Evolutionary conservation across 2,329 filamentous ascomycete species (phyloP).

Genomic region (Tolypocladium ovalisporum): DNA sequence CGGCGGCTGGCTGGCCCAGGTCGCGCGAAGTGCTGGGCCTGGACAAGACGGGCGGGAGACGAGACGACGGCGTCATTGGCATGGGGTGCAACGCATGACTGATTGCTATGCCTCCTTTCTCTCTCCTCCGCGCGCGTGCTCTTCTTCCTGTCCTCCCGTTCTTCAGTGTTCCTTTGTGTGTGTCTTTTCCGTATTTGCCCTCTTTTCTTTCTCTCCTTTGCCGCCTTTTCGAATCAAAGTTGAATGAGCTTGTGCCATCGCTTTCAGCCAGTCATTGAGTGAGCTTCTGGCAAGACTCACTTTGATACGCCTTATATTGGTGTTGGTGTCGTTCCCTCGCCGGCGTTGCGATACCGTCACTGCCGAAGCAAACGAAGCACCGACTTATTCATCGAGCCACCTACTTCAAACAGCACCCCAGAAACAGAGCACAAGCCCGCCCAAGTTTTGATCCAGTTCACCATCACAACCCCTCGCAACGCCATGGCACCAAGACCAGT

Average conservation of each 20-base stretch:
- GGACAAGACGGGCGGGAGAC: not conserved
- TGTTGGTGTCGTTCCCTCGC: not conserved
- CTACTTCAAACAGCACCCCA: not conserved
- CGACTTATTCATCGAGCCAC: not conserved
- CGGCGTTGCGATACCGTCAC: not conserved
- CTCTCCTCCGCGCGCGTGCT: not conserved
- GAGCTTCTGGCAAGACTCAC: not conserved
- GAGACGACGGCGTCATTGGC: not conserved
- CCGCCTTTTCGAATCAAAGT: not conserved
- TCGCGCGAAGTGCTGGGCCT: not conserved
- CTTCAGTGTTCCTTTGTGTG: not conserved
- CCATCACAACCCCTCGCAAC: not conserved
- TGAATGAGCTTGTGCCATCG: not conserved
- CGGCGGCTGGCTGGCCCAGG: not conserved
- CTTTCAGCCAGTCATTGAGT: not conserved
- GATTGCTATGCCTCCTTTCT: not conserved
- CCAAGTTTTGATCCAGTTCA: not conserved
- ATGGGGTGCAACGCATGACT: not conserved
- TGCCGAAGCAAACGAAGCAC: not conserved
- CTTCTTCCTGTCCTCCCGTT: not conserved
- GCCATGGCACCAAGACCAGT: not conserved
- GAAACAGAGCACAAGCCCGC: no score
- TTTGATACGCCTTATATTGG: not conserved
- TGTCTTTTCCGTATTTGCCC: not conserved
- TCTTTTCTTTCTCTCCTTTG: not conserved